Evolutionary conservation across 495 filamentous ascomycete species (phyloP).

Genomic region (Penicillium verhagenii): DNA sequence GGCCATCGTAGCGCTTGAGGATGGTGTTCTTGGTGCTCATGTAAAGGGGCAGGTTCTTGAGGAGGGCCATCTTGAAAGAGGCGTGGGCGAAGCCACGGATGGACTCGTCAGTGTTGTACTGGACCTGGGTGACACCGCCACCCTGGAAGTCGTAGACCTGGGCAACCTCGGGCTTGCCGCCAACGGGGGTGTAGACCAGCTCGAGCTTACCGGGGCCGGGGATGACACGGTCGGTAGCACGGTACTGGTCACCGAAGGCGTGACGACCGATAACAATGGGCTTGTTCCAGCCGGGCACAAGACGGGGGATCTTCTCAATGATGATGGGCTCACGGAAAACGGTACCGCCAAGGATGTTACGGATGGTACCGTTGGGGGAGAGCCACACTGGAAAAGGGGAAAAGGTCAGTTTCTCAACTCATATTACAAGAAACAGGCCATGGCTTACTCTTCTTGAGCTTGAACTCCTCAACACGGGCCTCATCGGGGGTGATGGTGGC

Average conservation of each 20-base stretch:
- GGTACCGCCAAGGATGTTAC: constrained; percentile 91
- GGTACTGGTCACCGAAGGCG: constrained; percentile 98
- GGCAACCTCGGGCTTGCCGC: constrained; percentile 79
- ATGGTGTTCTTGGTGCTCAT: constrained; percentile 99
- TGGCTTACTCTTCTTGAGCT: constrained; percentile 87
- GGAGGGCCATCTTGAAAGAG: constrained; percentile 88
- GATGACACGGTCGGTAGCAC: constrained; percentile 84
- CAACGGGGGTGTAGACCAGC: constrained; percentile 87
- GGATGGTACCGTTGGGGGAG: constrained; percentile 96
- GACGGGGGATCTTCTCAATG: constrained; percentile 84
- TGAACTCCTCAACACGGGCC: constrained; percentile 93
- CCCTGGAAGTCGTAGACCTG: constrained; percentile 89
- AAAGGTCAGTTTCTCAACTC: constrained; percentile 18
- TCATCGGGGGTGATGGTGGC: constrained; percentile 99
- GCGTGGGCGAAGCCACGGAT: constrained; percentile 94
- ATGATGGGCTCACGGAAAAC: constrained; percentile 99
- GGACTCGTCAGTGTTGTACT: constrained; percentile 97
- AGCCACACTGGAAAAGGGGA: constrained; percentile 73
- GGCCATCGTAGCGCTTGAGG: constrained; percentile 95
- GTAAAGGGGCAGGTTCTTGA: constrained; percentile 85
- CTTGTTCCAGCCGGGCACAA: constrained; percentile 96
- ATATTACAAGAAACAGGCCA: neutral
- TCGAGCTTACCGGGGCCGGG: constrained; percentile 79
- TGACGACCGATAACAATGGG: constrained; percentile 98
- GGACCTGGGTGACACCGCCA: constrained; percentile 85